phyloP scores from a whole-genome alignment of 768 basidiomycete species.

The Naganishia vishniacii region DNA sequence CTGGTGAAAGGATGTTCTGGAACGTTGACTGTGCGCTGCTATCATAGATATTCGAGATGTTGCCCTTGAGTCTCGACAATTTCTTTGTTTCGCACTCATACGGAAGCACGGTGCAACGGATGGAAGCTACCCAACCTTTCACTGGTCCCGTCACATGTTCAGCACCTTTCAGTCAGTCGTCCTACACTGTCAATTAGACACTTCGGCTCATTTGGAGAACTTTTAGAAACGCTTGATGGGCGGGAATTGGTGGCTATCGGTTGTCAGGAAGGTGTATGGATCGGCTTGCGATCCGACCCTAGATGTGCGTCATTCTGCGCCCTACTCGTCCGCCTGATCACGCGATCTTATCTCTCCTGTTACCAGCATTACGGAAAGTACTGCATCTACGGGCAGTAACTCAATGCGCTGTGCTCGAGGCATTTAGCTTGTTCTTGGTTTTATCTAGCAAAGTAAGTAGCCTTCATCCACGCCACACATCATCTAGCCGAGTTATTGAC shows the following conservation, averaged over 20 bases:
- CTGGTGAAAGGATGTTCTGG: neutral
- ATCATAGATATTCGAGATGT: conserved; percentile 74
- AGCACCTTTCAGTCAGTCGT: conserved; percentile 71
- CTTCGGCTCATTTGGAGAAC: neutral
- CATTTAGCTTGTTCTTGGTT: conserved; percentile 93
- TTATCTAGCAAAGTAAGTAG: conserved; percentile 73
- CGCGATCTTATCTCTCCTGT: neutral
- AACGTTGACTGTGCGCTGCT: neutral
- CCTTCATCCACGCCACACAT: neutral
- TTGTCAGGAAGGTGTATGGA: conserved; percentile 93
- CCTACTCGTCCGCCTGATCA: neutral
- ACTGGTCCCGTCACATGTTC: conserved; percentile 73
- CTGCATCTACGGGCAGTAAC: conserved; percentile 89
- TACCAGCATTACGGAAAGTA: conserved; percentile 78
- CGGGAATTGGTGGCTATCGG: conserved; percentile 85
- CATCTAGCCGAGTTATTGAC: neutral
- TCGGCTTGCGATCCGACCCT: conserved; percentile 83
- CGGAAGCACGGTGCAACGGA: conserved; percentile 49
- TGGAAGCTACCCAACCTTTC: conserved; percentile 52
- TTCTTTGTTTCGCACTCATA: conserved; percentile 66
- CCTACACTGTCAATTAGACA: neutral
- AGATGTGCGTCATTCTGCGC: conserved; percentile 56
- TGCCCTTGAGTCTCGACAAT: conserved; percentile 79
- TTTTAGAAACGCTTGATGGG: conserved; percentile 70
- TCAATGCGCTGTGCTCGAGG: conserved; percentile 90